Evolutionary conservation across 352 stramenopile genomes (phyloP).

Genomic region (Phytopythium chamaehyphon): DNA sequence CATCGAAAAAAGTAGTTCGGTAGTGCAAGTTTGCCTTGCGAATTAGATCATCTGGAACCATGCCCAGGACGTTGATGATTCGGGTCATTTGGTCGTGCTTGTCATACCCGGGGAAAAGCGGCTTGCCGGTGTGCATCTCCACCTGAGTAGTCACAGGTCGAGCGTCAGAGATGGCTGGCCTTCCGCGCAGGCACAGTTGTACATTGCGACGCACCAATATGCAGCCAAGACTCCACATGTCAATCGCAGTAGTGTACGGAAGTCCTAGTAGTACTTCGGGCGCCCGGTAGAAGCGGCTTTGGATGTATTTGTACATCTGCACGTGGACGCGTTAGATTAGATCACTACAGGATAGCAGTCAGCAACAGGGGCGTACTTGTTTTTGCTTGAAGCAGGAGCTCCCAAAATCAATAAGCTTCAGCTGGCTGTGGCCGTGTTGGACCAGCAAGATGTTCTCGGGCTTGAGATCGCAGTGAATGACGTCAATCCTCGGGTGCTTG

Average conservation of each 20-base stretch:
- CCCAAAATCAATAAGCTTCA: constrained; percentile 99
- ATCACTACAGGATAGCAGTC: background rate
- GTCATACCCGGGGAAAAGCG: constrained; percentile 95
- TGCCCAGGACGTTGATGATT: constrained; percentile 94
- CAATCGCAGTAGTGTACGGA: constrained; percentile 78
- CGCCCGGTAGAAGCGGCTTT: constrained; percentile 96
- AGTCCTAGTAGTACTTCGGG: constrained; percentile 86
- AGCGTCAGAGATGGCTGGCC: background rate
- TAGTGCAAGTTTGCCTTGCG: constrained; percentile 77
- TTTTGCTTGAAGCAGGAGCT: constrained; percentile 95
- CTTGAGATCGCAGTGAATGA: constrained; percentile 99
- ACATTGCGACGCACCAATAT: constrained; percentile 48
- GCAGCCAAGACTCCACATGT: constrained; percentile 89
- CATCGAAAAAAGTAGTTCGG: constrained; percentile 91
- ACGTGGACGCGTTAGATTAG: constrained; percentile 1
- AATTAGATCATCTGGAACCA: constrained; percentile 92
- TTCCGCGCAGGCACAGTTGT: background rate
- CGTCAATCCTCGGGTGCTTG: constrained; percentile 87
- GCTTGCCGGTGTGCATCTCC: constrained; percentile 98
- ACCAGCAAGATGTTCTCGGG: constrained; percentile 98
- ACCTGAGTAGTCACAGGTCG: constrained; percentile 14
- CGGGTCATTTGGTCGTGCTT: constrained; percentile 97
- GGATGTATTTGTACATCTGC: constrained; percentile 97
- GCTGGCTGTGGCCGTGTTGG: constrained; percentile 90
- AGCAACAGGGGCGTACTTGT: constrained; percentile 30